A percentile compares a stretch with the other conserved stretches of the same genome.
Evolutionary conservation across 768 basidiomycete genomes (phyloP).

Genomic region (Xerocomellus amylosporus): DNA sequence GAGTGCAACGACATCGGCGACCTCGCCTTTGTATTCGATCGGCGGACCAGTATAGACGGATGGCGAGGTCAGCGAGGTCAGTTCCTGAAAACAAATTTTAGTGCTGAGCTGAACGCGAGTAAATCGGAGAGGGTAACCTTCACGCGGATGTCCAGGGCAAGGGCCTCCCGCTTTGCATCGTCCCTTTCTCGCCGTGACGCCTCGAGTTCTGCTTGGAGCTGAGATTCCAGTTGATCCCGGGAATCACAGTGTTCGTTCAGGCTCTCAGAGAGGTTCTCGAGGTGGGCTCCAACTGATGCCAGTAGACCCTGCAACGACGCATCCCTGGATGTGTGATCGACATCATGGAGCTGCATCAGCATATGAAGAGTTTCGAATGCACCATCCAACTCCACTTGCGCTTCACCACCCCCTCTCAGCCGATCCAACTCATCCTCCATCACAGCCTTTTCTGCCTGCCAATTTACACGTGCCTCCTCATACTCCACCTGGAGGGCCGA

Average conservation of each 20-base stretch:
- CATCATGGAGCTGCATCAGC: constrained; percentile 55
- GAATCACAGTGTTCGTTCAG: constrained; percentile 41
- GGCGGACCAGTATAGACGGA: constrained; percentile 27
- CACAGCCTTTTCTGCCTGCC: constrained; percentile 49
- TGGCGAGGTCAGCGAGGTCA: constrained; percentile 19
- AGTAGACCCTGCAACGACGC: constrained; percentile 48
- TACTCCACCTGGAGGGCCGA: constrained; percentile 37
- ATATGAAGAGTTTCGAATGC: constrained; percentile 46
- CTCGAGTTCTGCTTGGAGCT: constrained; percentile 57
- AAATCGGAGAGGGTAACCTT: constrained; percentile 30
- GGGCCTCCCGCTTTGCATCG: constrained; percentile 41
- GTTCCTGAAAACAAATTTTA: constrained; percentile 21
- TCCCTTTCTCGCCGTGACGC: constrained; percentile 52
- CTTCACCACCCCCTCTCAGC: constrained; percentile 38
- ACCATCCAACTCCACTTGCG: constrained; percentile 49
- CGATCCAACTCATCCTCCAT: constrained; percentile 53
- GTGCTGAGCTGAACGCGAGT: neutral
- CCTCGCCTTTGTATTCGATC: constrained; percentile 40
- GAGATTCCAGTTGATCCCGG: constrained; percentile 48
- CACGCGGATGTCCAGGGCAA: constrained; percentile 37
- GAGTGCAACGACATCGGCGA: constrained; percentile 54
- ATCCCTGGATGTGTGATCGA: constrained; percentile 51
- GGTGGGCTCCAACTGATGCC: constrained; percentile 48
- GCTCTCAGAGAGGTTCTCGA: constrained; percentile 47
- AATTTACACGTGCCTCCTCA: constrained; percentile 45